Percentiles rank a stretch among this genome's conserved stretches.
phyloP scores from a whole-genome alignment of 805 yeast genomes.

The Diddensiella santjacobensis region DNA sequence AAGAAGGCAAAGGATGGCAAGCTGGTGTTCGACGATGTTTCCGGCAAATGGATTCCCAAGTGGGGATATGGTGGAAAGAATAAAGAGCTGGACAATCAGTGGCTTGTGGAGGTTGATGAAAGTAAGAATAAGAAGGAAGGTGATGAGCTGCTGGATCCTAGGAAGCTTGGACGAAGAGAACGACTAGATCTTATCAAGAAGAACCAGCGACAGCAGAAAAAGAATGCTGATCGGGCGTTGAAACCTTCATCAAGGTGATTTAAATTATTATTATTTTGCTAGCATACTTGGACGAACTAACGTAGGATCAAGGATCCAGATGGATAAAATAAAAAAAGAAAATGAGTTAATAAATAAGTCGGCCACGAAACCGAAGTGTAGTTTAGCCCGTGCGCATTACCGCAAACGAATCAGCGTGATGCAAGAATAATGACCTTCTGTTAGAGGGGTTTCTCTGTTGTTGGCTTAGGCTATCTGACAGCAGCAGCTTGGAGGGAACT shows the following conservation, averaged over 20 bases:
- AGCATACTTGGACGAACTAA: too few species aligned
- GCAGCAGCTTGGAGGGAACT: neutral
- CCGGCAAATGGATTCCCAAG: slow-evolving; percentile 94
- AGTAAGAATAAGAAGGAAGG: slow-evolving; percentile 42
- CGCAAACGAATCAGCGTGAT: neutral
- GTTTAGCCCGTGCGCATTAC: neutral
- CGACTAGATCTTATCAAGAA: slow-evolving; percentile 81
- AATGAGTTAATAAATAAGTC: neutral
- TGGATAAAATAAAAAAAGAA: neutral
- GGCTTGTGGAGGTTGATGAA: slow-evolving; percentile 94
- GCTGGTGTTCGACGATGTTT: slow-evolving; percentile 81
- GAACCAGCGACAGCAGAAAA: slow-evolving; percentile 80
- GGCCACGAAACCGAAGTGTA: neutral
- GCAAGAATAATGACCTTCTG: neutral
- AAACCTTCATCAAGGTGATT: too few species aligned
- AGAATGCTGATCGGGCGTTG: slow-evolving; percentile 45
- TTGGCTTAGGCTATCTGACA: too few species aligned
- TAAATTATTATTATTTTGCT: too few species aligned
- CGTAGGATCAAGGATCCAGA: too few species aligned
- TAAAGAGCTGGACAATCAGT: slow-evolving; percentile 80
- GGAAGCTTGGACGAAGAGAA: slow-evolving; percentile 74
- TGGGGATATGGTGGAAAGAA: slow-evolving; percentile 98
- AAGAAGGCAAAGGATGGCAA: slow-evolving; percentile 88
- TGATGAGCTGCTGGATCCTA: slow-evolving; percentile 66
- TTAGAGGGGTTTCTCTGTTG: neutral